Conservation (phyloP, 139 green algal species). For the Mesostigma viride region DNA sequence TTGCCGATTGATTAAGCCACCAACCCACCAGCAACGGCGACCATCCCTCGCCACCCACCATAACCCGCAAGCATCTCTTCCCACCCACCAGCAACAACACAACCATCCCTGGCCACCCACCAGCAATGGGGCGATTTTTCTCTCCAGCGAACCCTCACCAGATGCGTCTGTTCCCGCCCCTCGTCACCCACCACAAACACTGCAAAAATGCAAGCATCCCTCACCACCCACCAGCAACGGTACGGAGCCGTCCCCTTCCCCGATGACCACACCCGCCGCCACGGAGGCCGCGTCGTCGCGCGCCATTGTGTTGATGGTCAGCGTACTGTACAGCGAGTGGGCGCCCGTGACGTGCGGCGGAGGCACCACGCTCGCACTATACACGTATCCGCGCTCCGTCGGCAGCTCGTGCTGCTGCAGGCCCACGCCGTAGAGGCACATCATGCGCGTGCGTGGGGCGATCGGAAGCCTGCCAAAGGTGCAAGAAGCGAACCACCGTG, state of each 20-base stretch:
- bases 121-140: too few species aligned
- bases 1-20: too few species aligned
- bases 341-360: conserved; percentile 16
- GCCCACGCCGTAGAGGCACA: conserved; percentile 61
- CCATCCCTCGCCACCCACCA: too few species aligned
- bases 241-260: not conserved
- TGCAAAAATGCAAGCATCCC: too few species aligned
- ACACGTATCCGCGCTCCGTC: conserved; percentile 61
- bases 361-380: conserved; percentile 34
- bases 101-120: too few species aligned
- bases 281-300: not conserved
- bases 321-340: conserved; percentile 16
- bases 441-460: conserved; percentile 46
- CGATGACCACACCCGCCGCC: not conserved
- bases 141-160: too few species aligned
- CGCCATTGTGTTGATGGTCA: not conserved
- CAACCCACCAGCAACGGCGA: too few species aligned
- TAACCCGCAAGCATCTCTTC: too few species aligned
- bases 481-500: not conserved
- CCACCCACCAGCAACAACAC: too few species aligned
- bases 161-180: too few species aligned
- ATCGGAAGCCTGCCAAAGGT: conserved; percentile 35
- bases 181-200: too few species aligned
- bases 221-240: not conserved
- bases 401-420: too few species aligned